phyloP scores from a whole-genome alignment of 2,329 filamentous ascomycete species.

The Clonostachys rhizophaga region DNA sequence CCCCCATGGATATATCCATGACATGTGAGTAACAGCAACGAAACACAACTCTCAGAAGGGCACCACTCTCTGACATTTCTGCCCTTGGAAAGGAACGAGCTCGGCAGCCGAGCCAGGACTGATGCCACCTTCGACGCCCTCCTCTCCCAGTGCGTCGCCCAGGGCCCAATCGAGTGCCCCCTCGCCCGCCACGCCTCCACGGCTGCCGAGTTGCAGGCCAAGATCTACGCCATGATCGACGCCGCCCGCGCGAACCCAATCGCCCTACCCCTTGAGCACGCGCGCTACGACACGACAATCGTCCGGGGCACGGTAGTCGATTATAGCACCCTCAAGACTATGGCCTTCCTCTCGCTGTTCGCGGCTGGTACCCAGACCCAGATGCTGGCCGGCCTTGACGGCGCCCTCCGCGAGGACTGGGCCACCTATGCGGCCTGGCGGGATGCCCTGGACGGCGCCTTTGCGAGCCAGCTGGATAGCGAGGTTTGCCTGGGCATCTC shows the following conservation, averaged over 20 bases:
- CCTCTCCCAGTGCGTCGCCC: conserved; percentile 18
- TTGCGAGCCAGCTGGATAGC: not conserved
- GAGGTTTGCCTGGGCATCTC: conserved; percentile 7
- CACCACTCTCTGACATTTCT: no score
- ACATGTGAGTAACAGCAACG: no score
- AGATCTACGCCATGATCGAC: conserved; percentile 18
- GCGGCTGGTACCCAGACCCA: conserved; percentile 7
- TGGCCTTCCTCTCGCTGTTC: conserved; percentile 11
- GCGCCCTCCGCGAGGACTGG: conserved; percentile 4
- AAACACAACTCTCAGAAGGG: no score
- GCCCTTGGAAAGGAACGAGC: no score
- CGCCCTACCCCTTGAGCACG: conserved; percentile 2
- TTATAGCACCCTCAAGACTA: conserved; percentile 11
- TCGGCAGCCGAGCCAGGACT: conserved; percentile 10
- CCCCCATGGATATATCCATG: conserved; percentile 20
- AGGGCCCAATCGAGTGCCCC: conserved; percentile 13
- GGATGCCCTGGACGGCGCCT: not conserved
- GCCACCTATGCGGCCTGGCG: not conserved
- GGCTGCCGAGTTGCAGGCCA: conserved; percentile 23
- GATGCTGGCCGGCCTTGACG: conserved; percentile 5
- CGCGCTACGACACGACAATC: no score
- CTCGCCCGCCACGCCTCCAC: conserved; percentile 20
- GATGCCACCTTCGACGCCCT: conserved; percentile 17
- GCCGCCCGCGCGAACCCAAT: conserved; percentile 17
- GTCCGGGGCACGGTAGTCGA: conserved; percentile 11